A percentile compares a stretch with the other conserved stretches of the same genome.
These are phyloP conservation scores for Aphanomyces invadans DNA, from an alignment of 352 stramenopile species.

Conservation along the genomic window DNA sequence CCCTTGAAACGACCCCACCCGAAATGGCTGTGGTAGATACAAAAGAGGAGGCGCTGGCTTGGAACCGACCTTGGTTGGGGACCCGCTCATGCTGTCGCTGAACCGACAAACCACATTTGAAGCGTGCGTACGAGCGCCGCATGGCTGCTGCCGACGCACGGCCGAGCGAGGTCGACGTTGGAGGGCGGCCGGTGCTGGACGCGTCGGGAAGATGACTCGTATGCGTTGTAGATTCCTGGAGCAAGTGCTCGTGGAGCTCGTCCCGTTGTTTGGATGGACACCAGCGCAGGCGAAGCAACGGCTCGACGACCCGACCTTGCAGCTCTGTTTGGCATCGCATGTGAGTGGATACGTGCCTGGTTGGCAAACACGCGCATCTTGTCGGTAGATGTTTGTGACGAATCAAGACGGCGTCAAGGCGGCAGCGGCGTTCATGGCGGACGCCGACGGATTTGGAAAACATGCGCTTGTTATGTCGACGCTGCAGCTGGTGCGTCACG, in stretches of 20 bases:
- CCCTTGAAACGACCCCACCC: too few relatives aligned
- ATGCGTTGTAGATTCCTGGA: constrained; percentile 13
- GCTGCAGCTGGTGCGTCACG: constrained; percentile 12
- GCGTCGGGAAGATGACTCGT: neutral
- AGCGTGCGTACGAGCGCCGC: constrained; percentile 36
- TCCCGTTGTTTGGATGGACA: constrained; percentile 10
- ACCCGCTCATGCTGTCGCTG: constrained; percentile 65
- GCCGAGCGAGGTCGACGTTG: too few relatives aligned
- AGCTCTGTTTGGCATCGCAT: constrained; percentile 4
- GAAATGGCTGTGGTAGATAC: constrained; percentile 27
- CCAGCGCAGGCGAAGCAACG: neutral
- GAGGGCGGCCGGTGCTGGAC: too few relatives aligned
- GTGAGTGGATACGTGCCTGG: too few relatives aligned
- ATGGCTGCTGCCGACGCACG: too few relatives aligned
- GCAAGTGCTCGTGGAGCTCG: constrained; percentile 4
- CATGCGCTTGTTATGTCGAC: neutral
- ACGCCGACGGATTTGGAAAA: constrained; percentile 1
- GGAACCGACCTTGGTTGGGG: constrained; percentile 36
- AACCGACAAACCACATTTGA: constrained; percentile 48
- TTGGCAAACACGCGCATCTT: neutral
- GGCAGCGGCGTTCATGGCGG: neutral
- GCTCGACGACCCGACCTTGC: neutral
- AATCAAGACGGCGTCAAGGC: constrained; percentile 22
- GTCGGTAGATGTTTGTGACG: constrained; percentile 4
- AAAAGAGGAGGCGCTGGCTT: neutral